Base-by-base conservation (phyloP, 2,329 filamentous ascomycete genomes). In the Cladosporium sp. region DNA sequence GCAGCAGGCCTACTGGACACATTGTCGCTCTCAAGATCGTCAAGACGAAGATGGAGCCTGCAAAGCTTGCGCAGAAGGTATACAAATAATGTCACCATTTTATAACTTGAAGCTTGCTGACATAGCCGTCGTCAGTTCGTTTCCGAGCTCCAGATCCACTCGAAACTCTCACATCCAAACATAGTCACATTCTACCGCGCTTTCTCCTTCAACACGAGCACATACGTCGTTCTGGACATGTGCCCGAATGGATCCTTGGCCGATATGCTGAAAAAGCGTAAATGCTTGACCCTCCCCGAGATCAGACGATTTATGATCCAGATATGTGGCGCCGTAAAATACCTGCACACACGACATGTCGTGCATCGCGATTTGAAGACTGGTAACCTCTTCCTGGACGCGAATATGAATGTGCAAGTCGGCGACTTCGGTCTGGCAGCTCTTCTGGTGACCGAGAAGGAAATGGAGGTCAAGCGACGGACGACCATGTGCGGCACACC, bases 311-410 rank as follows among this genome's bases (percentile, higher is more conserved):
- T 97, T 77, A 90, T 95, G 67, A 88, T 99, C 49, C 95, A 99
- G 78, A 93, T 97, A 67, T 92, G 94, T 70, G 95, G 95, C 40
- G 95, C 95, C 44, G 94, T 99, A 79, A 98, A 98, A 79, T 99
- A 99, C 76, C 91, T 99, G 83, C 96, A 99, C 78, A 89, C 89
- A 74, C 91, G 96, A 76, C 95, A 94, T 70, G 96, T 99, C 68
- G 97, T 98, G 59, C 95, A 99, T 79, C 88, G 95, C 59, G 95
- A 99, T 78, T 80, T 99, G 72, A 99, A 99, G 80, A 98, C 97
- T 84, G 96, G 95, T 58, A 99, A 99, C 77, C 89, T 99, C 71
- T 99, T 99, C 74, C 84, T 99, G 62, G 95, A 99, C 77, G 87
- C 88, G 63, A 85, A 93, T 71, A 97, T 99, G 94, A 96, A 99